Evolutionary conservation across 2,329 filamentous ascomycete species (phyloP).

Genomic region (Fusarium sp.): DNA sequence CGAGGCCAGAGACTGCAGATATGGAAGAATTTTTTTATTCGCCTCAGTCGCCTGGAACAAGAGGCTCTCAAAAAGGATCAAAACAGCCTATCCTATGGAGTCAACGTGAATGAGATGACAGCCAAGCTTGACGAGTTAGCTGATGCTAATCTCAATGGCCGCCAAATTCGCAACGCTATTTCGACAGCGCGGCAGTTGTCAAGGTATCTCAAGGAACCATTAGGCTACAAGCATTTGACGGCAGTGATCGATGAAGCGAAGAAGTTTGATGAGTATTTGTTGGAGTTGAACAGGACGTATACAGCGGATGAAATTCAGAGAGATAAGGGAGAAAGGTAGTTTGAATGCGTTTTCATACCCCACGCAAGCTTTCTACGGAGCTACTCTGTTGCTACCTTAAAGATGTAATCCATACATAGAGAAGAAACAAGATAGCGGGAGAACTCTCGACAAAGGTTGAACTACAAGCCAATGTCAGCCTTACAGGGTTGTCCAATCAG

Average conservation of each 20-base stretch:
- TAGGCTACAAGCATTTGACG: neutral
- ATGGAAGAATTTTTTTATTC: neutral
- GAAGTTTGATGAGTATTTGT: neutral
- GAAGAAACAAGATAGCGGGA: too few relatives aligned
- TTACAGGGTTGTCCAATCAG: neutral
- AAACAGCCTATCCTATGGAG: neutral
- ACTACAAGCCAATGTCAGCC: too few relatives aligned
- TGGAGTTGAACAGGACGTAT: neutral
- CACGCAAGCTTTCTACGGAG: too few relatives aligned
- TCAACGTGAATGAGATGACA: neutral
- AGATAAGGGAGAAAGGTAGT: neutral
- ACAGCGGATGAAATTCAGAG: neutral
- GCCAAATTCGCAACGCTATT: neutral
- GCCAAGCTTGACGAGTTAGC: neutral
- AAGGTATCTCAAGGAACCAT: neutral
- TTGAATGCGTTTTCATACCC: too few relatives aligned
- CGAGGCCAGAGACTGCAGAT: rapidly evolving
- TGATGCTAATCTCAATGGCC: neutral
- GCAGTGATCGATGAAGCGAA: neutral
- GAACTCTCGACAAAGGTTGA: too few relatives aligned
- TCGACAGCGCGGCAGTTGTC: neutral
- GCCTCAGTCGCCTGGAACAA: neutral
- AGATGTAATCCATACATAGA: too few relatives aligned
- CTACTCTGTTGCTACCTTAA: too few relatives aligned
- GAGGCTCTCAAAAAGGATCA: neutral